Evolutionary conservation across 192 early-diverging fungal species (phyloP).

Genomic region (Coemansia sp.): DNA sequence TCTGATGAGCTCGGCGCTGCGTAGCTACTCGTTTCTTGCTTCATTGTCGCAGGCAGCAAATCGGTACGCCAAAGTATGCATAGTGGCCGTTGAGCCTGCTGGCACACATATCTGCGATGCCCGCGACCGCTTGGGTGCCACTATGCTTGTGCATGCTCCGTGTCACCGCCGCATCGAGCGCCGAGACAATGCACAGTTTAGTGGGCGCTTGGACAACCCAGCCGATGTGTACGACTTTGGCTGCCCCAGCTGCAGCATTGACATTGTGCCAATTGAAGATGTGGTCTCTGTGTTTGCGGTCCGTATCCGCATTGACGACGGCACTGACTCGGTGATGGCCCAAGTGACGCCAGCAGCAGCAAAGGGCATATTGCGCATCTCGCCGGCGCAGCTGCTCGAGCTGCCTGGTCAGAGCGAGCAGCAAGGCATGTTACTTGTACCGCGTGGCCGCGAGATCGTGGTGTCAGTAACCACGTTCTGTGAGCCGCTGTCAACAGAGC

Average conservation of each 20-base stretch:
- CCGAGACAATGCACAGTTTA: background rate
- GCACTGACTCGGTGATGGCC: conserved; percentile 14
- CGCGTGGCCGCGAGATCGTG: conserved; percentile 30
- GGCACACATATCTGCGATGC: conserved; percentile 24
- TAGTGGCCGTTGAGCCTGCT: conserved; percentile 7
- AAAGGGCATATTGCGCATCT: conserved; percentile 13
- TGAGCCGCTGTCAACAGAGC: conserved; percentile 18
- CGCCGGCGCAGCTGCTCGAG: conserved; percentile 34
- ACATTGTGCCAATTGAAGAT: conserved; percentile 2
- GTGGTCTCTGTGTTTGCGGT: conserved; percentile 28
- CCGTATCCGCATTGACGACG: conserved; percentile 25
- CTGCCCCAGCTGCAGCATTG: conserved; percentile 22
- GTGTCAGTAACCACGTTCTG: conserved; percentile 26
- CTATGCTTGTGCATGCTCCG: conserved; percentile 25
- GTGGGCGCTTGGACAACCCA: conserved; percentile 20
- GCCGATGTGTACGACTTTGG: conserved; percentile 27
- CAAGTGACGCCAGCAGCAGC: conserved; percentile 17
- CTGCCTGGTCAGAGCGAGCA: conserved; percentile 27
- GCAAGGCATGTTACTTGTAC: conserved; percentile 12
- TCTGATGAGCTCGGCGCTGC: conserved; percentile 28
- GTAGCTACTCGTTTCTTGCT: conserved; percentile 20
- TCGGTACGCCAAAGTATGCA: conserved; percentile 24
- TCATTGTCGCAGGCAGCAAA: conserved; percentile 11
- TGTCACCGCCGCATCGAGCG: conserved; percentile 19
- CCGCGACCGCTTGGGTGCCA: conserved; percentile 36